Evolutionary conservation across 2,329 filamentous ascomycete genomes (phyloP).

Genomic region (Sporothrix variecibatus): DNA sequence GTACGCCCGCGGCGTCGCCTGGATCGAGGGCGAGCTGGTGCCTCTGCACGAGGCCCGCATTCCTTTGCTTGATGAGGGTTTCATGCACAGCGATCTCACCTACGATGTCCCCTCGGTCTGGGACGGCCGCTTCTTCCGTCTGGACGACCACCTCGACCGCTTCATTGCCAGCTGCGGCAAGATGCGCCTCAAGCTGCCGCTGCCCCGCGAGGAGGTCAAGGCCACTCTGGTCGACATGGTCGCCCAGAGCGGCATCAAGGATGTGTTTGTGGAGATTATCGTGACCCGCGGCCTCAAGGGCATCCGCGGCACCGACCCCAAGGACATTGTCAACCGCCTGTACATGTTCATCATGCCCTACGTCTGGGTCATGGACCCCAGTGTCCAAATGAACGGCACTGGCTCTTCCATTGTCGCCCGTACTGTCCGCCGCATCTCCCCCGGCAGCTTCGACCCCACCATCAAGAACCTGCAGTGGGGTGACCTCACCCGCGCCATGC

Average conservation of each 20-base stretch:
- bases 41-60: slow-evolving; percentile 51
- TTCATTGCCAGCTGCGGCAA: slow-evolving; percentile 49
- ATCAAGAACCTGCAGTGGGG: slow-evolving; percentile 57
- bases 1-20: slow-evolving; percentile 49
- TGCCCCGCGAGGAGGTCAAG: slow-evolving; percentile 45
- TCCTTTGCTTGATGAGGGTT: slow-evolving; percentile 53
- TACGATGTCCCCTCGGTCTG: slow-evolving; percentile 56
- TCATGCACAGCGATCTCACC: slow-evolving; percentile 54
- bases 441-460: slow-evolving; percentile 52
- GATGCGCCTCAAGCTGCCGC: slow-evolving; percentile 47
- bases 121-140: slow-evolving; percentile 54
- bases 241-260: slow-evolving; percentile 47
- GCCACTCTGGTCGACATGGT: slow-evolving; percentile 48
- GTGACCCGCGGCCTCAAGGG: slow-evolving; percentile 51
- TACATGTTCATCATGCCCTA: slow-evolving; percentile 54
- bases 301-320: slow-evolving; percentile 41
- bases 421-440: slow-evolving; percentile 38
- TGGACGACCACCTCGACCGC: slow-evolving; percentile 51
- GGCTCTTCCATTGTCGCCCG: slow-evolving; percentile 45
- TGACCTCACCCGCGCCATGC: slow-evolving; percentile 46
- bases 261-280: slow-evolving; percentile 54
- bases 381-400: slow-evolving; percentile 44
- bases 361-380: slow-evolving; percentile 53
- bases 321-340: slow-evolving; percentile 45
- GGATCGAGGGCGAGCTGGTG: slow-evolving; percentile 45